Evolutionary conservation across 768 basidiomycete species (phyloP).

Genomic region (Lactarius pseudohatsudake): DNA sequence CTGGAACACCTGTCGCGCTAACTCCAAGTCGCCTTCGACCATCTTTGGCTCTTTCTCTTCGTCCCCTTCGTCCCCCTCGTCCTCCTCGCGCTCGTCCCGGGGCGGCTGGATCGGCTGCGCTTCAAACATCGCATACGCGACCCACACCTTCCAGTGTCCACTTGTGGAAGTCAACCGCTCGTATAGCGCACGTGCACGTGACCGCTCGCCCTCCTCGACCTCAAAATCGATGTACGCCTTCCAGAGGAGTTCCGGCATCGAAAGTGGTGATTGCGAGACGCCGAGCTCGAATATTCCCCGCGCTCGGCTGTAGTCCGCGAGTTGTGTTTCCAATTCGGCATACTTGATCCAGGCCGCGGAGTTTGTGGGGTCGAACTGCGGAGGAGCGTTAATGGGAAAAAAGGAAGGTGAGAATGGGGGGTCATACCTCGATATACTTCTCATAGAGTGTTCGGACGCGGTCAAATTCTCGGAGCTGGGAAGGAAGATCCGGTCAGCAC

Average conservation of each 20-base stretch:
- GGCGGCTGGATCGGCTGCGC: constrained; percentile 69
- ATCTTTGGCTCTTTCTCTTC: constrained; percentile 54
- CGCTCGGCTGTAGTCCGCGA: constrained; percentile 85
- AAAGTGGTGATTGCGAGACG: constrained; percentile 75
- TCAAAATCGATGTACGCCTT: constrained; percentile 98
- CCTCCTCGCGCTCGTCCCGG: constrained; percentile 65
- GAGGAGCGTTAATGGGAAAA: constrained; percentile 6
- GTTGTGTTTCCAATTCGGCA: constrained; percentile 84
- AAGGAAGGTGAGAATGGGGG: neutral
- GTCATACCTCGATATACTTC: constrained; percentile 84
- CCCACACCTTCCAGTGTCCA: constrained; percentile 97
- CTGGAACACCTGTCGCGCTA: constrained; percentile 80
- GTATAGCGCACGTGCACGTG: constrained; percentile 79
- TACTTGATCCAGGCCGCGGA: constrained; percentile 95
- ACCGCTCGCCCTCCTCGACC: constrained; percentile 89
- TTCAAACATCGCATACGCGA: constrained; percentile 92
- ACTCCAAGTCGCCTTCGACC: constrained; percentile 65
- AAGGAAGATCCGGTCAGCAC: constrained; percentile 21
- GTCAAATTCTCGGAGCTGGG: constrained; percentile 90
- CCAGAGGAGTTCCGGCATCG: constrained; percentile 94
- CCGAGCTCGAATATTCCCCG: constrained; percentile 95
- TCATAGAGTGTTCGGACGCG: constrained; percentile 88
- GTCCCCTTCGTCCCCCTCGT: constrained; percentile 52
- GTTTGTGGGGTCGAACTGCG: constrained; percentile 83
- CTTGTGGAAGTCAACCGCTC: constrained; percentile 84